Conservation (phyloP, 495 filamentous ascomycete genomes). For the Penicillium salamii region DNA sequence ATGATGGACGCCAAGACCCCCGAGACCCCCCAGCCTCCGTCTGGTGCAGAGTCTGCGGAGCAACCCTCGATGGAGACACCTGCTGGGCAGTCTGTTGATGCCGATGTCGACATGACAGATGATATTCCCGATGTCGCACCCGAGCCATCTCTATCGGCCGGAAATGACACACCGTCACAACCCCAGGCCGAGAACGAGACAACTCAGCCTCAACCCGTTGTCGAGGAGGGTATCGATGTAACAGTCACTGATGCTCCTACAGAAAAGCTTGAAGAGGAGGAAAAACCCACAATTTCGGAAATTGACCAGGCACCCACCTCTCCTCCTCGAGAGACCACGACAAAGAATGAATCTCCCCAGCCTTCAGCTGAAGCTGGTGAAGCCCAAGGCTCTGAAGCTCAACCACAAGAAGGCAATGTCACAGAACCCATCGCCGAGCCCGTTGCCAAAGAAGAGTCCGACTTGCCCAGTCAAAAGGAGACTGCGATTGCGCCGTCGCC, state of each 20-base stretch:
- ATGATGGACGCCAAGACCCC: constrained; percentile 51
- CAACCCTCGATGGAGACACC: constrained; percentile 17
- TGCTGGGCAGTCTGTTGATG: constrained; percentile 21
- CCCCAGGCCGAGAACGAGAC: constrained; percentile 1
- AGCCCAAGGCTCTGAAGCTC: not conserved
- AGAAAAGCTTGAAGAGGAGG: not conserved
- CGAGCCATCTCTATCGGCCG: constrained; percentile 13
- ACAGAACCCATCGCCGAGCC: not conserved
- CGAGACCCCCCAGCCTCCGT: constrained; percentile 31
- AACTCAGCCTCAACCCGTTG: not conserved
- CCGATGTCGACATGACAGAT: constrained; percentile 26
- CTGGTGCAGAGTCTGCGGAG: constrained; percentile 21
- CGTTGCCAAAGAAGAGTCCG: not conserved
- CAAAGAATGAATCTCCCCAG: not conserved
- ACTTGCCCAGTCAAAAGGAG: not conserved
- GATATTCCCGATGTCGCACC: constrained; percentile 19
- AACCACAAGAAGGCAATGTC: not conserved
- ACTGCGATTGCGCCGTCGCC: not conserved
- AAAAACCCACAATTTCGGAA: not conserved
- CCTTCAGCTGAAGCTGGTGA: not conserved
- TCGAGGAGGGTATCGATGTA: not conserved
- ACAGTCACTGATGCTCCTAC: not conserved
- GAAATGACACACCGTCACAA: not conserved
- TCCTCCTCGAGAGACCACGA: not conserved
- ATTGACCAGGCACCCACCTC: not conserved